Conservation (phyloP, 2,329 filamentous ascomycete species). For the Calonectria multiphialidica region DNA sequence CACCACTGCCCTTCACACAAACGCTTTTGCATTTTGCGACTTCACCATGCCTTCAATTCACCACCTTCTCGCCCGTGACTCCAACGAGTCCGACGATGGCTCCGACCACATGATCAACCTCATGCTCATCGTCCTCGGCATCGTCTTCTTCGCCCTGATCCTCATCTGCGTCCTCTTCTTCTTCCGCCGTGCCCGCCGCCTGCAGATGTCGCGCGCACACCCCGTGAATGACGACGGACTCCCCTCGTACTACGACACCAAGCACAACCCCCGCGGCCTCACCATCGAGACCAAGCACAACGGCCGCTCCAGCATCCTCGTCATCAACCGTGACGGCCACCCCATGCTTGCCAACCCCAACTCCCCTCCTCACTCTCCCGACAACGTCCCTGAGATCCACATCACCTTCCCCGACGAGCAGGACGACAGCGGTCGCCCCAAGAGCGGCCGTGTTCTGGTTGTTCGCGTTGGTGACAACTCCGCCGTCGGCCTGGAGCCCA, state of each 20-base stretch:
- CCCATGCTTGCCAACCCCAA: slow-evolving; percentile 81
- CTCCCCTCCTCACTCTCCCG: slow-evolving; percentile 82
- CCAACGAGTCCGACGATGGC: slow-evolving; percentile 52
- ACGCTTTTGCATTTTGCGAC: slow-evolving; percentile 29
- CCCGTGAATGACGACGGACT: slow-evolving; percentile 62
- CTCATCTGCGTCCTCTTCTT: slow-evolving; percentile 77
- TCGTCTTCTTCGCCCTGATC: slow-evolving; percentile 79
- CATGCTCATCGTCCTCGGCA: slow-evolving; percentile 81
- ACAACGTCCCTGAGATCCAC: slow-evolving; percentile 91
- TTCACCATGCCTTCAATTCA: slow-evolving; percentile 42
- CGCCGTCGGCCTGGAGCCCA: slow-evolving; percentile 87
- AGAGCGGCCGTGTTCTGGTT: slow-evolving; percentile 89
- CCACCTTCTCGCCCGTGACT: slow-evolving; percentile 37
- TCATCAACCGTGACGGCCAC: slow-evolving; percentile 82
- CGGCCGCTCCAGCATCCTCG: slow-evolving; percentile 76
- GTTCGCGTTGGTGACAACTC: slow-evolving; percentile 91
- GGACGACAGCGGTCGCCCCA: slow-evolving; percentile 83
- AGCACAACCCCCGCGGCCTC: slow-evolving; percentile 65
- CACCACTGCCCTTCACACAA: slow-evolving; percentile 9
- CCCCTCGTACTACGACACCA: slow-evolving; percentile 76
- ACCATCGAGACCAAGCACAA: slow-evolving; percentile 69
- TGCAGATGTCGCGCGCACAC: slow-evolving; percentile 54
- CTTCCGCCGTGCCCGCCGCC: slow-evolving; percentile 73
- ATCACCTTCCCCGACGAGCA: slow-evolving; percentile 98
- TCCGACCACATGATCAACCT: slow-evolving; percentile 78